These are phyloP conservation scores for Sporothrix sp. DNA, from an alignment of 2,329 filamentous ascomycete genomes.

Conservation along the genomic window DNA sequence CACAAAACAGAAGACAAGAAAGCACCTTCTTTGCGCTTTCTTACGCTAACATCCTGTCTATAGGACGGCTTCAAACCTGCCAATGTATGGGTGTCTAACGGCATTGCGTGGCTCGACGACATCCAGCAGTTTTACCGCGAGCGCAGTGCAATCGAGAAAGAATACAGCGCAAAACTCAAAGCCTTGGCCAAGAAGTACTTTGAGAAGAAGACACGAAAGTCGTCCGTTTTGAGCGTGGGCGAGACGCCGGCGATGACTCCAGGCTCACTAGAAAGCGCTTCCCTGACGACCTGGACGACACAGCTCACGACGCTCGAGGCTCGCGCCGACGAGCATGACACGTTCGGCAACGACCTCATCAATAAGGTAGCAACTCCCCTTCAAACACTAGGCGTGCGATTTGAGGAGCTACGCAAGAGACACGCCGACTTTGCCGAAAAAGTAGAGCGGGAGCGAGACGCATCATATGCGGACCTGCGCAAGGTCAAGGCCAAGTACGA, in stretches of 20 bases:
- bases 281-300: slow-evolving; percentile 92
- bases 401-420: slow-evolving; percentile 86
- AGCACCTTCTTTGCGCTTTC: too few relatives aligned
- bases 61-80: slow-evolving; percentile 96
- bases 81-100: slow-evolving; percentile 81
- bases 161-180: slow-evolving; percentile 83
- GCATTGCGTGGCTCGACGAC: slow-evolving; percentile 92
- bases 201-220: slow-evolving; percentile 86
- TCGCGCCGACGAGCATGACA: slow-evolving; percentile 80
- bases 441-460: slow-evolving; percentile 80
- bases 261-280: slow-evolving; percentile 91
- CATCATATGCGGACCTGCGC: slow-evolving; percentile 71
- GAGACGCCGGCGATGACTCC: slow-evolving; percentile 89
- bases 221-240: slow-evolving; percentile 72
- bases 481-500: slow-evolving; percentile 95
- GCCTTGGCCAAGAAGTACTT: slow-evolving; percentile 91
- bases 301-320: slow-evolving; percentile 85
- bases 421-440: slow-evolving; percentile 83
- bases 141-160: slow-evolving; percentile 87
- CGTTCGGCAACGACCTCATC: slow-evolving; percentile 68
- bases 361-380: slow-evolving; percentile 78
- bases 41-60: too few relatives aligned
- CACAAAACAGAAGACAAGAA: background rate
- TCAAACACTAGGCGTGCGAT: slow-evolving; percentile 61
- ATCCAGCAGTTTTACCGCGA: slow-evolving; percentile 97